These are phyloP conservation scores for Spathaspora girioi DNA, from an alignment of 805 yeast genomes.

Conservation along the genomic window DNA sequence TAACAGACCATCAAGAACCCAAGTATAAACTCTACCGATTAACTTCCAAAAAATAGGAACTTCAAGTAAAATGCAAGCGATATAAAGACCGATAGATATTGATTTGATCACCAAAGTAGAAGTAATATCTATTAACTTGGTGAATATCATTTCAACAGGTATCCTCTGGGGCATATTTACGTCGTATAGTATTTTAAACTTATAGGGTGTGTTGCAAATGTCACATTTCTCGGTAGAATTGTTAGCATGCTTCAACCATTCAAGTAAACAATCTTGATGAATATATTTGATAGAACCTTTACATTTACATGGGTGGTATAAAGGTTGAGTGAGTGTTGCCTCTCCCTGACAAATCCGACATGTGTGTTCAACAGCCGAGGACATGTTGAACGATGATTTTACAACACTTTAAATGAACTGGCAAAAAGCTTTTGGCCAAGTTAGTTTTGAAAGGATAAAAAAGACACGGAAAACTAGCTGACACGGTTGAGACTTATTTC, in stretches of 20 bases:
- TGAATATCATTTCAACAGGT: slow-evolving; percentile 50
- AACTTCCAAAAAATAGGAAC: slow-evolving; percentile 58
- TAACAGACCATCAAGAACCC: slow-evolving; percentile 52
- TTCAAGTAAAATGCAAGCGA: slow-evolving; percentile 44
- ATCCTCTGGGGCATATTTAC: slow-evolving; percentile 61
- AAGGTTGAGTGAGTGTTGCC: slow-evolving; percentile 71
- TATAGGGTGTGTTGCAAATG: slow-evolving; percentile 76
- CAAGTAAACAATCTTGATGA: slow-evolving; percentile 86
- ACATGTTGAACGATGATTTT: slow-evolving; percentile 1
- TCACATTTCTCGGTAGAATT: slow-evolving; percentile 70
- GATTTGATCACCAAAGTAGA: slow-evolving; percentile 12
- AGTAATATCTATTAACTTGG: slow-evolving; percentile 26
- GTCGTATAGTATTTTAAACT: slow-evolving; percentile 62
- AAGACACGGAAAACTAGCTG: not conserved
- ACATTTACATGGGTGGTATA: slow-evolving; percentile 90
- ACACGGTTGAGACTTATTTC: not conserved
- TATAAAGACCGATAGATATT: slow-evolving; percentile 27
- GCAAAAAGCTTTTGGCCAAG: not conserved
- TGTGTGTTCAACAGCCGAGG: slow-evolving; percentile 37
- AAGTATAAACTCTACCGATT: slow-evolving; percentile 51
- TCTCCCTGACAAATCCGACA: slow-evolving; percentile 96
- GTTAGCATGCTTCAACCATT: slow-evolving; percentile 76
- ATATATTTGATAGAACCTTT: slow-evolving; percentile 90
- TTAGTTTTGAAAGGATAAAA: not conserved
- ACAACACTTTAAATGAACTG: not conserved